These are phyloP conservation scores for Coemansia sp. DNA, from an alignment of 192 early-diverging fungal genomes.

Conservation along the genomic window DNA sequence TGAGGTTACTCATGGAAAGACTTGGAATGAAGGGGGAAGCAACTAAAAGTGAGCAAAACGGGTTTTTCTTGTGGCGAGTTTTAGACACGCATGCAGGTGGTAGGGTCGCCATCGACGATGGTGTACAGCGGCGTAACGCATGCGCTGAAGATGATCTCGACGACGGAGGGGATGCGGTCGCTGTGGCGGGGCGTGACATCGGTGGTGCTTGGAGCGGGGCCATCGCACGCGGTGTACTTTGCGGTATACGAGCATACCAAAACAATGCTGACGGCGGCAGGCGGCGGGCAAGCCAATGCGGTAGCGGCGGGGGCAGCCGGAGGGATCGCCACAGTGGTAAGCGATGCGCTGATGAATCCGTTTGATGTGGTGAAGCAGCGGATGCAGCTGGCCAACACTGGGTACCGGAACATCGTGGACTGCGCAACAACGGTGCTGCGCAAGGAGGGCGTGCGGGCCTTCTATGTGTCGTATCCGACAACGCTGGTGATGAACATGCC, in stretches of 20 bases:
- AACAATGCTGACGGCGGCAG: slow-evolving; percentile 64
- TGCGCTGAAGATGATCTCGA: slow-evolving; percentile 69
- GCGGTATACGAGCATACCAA: slow-evolving; percentile 93
- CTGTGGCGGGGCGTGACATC: slow-evolving; percentile 94
- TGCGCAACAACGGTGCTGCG: slow-evolving; percentile 71
- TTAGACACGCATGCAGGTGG: slow-evolving; percentile 94
- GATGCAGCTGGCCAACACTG: slow-evolving; percentile 84
- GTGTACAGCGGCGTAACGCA: slow-evolving; percentile 73
- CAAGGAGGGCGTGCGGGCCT: slow-evolving; percentile 80
- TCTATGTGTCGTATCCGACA: slow-evolving; percentile 94
- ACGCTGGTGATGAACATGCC: slow-evolving; percentile 94
- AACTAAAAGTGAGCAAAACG: neutral
- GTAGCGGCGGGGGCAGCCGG: slow-evolving; percentile 79
- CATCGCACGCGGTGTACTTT: slow-evolving; percentile 95
- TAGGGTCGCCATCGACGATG: slow-evolving; percentile 66
- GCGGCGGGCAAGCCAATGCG: slow-evolving; percentile 55
- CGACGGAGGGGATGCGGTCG: slow-evolving; percentile 75
- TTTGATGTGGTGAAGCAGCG: slow-evolving; percentile 98
- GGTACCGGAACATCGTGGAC: slow-evolving; percentile 69
- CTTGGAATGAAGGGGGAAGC: neutral
- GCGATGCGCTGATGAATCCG: slow-evolving; percentile 94
- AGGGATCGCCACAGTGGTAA: slow-evolving; percentile 82
- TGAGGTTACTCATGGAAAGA: no score
- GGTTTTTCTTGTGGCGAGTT: no score
- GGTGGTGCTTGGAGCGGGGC: slow-evolving; percentile 91